Percentiles rank a stretch among this genome's conserved stretches.
Conservation (phyloP, 78 protist species). For the Pelomyxa schiedti region DNA sequence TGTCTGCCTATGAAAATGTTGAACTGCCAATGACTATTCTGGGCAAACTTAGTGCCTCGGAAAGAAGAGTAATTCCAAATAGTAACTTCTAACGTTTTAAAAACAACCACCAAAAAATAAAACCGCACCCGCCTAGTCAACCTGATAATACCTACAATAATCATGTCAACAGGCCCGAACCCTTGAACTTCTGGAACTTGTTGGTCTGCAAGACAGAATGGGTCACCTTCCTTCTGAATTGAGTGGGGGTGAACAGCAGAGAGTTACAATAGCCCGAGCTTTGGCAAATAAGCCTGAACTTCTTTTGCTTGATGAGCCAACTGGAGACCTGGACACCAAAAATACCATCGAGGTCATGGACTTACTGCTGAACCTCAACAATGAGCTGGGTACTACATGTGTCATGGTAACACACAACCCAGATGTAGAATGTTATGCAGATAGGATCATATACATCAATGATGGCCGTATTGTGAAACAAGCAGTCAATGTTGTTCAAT, state of each 20-base stretch:
- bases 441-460: conserved; percentile 66
- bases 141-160: conserved; percentile 28
- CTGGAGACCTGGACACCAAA: conserved; percentile 82
- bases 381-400: conserved; percentile 54
- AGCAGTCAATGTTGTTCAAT: conserved; percentile 58
- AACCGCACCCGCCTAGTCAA: no score
- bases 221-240: conserved; percentile 87
- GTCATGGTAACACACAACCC: conserved; percentile 91
- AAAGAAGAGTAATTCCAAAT: conserved; percentile 39
- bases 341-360: conserved; percentile 88
- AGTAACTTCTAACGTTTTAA: no score
- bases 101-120: no score
- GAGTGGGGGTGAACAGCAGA: conserved; percentile 92
- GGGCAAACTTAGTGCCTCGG: conserved; percentile 51
- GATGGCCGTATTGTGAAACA: conserved; percentile 70
- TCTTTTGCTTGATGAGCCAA: conserved; percentile 87
- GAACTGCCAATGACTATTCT: conserved; percentile 84
- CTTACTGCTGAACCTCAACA: conserved; percentile 69
- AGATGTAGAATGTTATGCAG: conserved; percentile 90
- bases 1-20: conserved; percentile 86
- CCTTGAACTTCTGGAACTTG: conserved; percentile 14
- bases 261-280: conserved; percentile 88
- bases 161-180: not conserved
- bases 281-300: conserved; percentile 78
- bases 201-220: conserved; percentile 82